A percentile compares a stretch with the other conserved stretches of the same genome.
Conservation (phyloP, 371 early-diverging fungal genomes). For the Mortierella sp. region DNA sequence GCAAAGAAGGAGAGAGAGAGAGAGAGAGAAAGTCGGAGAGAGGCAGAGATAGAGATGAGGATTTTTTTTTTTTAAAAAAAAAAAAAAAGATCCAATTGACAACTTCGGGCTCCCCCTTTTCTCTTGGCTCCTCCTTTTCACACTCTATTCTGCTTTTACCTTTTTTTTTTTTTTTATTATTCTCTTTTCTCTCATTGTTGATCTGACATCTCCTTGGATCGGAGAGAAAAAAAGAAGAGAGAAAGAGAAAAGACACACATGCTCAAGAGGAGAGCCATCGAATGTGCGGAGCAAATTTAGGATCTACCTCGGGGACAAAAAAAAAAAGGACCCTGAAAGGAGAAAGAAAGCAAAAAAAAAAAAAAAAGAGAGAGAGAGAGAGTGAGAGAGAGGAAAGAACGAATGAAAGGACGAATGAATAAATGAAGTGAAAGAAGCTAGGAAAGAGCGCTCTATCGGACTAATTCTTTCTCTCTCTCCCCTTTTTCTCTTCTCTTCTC, state of each 20-base stretch:
- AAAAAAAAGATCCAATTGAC: too few relatives aligned
- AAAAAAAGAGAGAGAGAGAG: not conserved
- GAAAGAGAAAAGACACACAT: not conserved
- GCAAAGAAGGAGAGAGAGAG: not conserved
- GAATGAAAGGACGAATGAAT: constrained; percentile 30
- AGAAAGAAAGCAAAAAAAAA: not conserved
- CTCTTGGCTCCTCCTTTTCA: constrained; percentile 12
- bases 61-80: not conserved
- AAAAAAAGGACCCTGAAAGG: constrained; percentile 4
- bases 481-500: not conserved
- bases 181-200: not conserved
- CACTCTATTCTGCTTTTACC: constrained; percentile 10
- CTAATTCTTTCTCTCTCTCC: constrained; percentile 4
- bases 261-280: not conserved
- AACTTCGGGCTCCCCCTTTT: not conserved
- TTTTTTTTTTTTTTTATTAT: constrained; percentile 8
- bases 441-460: constrained; percentile 21
- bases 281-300: not conserved
- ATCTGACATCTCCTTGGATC: constrained; percentile 2
- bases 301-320: not conserved
- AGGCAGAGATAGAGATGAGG: not conserved
- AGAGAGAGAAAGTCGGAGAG: not conserved
- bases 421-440: not conserved
- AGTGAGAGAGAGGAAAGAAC: constrained; percentile 3
- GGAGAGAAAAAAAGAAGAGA: not conserved